Conservation (phyloP, 2,329 filamentous ascomycete genomes). For the Rosellinia necatrix region DNA sequence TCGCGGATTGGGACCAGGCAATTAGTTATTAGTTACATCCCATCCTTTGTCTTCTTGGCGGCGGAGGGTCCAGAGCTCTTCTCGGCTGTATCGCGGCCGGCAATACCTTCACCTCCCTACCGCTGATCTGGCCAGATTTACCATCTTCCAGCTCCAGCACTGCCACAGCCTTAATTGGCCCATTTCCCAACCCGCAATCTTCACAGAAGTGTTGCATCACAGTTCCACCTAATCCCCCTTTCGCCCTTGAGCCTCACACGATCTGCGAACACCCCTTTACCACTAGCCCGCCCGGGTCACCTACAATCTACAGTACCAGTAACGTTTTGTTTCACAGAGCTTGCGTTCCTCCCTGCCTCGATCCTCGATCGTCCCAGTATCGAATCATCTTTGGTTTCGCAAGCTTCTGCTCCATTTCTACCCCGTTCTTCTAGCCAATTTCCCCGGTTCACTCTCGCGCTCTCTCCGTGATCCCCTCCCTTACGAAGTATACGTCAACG, state of each 20-base stretch:
- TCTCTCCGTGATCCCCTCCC: background rate
- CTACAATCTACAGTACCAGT: too few relatives aligned
- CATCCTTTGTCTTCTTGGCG: slow-evolving; percentile 18
- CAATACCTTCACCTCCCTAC: slow-evolving; percentile 22
- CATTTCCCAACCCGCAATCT: background rate
- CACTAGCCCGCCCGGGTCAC: slow-evolving; percentile 24
- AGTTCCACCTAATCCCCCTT: slow-evolving; percentile 21
- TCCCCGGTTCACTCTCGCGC: background rate
- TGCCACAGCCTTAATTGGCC: slow-evolving; percentile 12
- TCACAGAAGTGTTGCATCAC: slow-evolving; percentile 6
- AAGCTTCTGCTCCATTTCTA: slow-evolving; percentile 5
- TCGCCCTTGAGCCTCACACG: slow-evolving; percentile 22
- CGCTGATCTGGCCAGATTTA: slow-evolving; percentile 32
- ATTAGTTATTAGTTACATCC: background rate
- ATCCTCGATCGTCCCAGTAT: slow-evolving; percentile 7
- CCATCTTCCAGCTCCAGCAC: slow-evolving; percentile 12
- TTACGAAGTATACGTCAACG: background rate
- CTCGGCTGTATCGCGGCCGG: slow-evolving; percentile 22
- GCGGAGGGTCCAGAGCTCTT: slow-evolving; percentile 21
- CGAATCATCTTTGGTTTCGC: slow-evolving; percentile 10
- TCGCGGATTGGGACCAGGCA: background rate
- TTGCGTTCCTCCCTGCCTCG: slow-evolving; percentile 7
- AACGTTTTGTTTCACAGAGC: slow-evolving; percentile 22
- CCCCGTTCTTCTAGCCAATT: slow-evolving; percentile 8
- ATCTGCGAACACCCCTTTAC: slow-evolving; percentile 30